These are phyloP conservation scores for Trametes sp. DNA, from an alignment of 1,284 basidiomycete species.

Conservation along the genomic window DNA sequence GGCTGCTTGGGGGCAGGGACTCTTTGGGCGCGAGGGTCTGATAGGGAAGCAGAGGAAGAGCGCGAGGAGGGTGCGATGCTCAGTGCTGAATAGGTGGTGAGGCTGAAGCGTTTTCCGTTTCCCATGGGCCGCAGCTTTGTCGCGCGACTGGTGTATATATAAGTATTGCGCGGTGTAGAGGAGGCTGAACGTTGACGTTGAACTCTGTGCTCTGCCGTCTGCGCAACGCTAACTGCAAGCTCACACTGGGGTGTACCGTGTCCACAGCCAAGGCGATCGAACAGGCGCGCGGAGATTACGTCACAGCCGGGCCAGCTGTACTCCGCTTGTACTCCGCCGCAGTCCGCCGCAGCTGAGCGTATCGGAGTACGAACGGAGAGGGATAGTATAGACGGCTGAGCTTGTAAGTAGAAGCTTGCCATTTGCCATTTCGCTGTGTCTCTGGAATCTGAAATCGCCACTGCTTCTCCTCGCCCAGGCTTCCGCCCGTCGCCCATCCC, in stretches of 20 bases:
- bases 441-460: constrained; percentile 11
- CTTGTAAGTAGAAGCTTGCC: neutral
- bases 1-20: neutral
- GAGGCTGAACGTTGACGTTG: constrained; percentile 1
- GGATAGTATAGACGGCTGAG: neutral
- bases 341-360: constrained; percentile 21
- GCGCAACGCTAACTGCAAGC: neutral
- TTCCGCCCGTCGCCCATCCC: constrained; percentile 20
- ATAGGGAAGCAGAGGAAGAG: constrained; percentile 10
- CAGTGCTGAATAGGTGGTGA: constrained; percentile 8
- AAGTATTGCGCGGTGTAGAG: neutral
- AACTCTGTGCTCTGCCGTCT: neutral
- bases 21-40: constrained; percentile 11
- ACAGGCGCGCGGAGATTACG: constrained; percentile 20
- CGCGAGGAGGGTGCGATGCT: constrained; percentile 7
- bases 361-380: constrained; percentile 9
- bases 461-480: constrained; percentile 25
- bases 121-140: constrained; percentile 12
- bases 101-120: constrained; percentile 6
- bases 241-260: too few species aligned
- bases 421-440: neutral
- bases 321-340: constrained; percentile 29
- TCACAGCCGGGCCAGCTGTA: constrained; percentile 15
- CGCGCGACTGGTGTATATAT: constrained; percentile 6
- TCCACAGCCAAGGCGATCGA: neutral